Evolutionary conservation across 75 land plant species (phyloP).

Genomic region (Pinus albicaulis): DNA sequence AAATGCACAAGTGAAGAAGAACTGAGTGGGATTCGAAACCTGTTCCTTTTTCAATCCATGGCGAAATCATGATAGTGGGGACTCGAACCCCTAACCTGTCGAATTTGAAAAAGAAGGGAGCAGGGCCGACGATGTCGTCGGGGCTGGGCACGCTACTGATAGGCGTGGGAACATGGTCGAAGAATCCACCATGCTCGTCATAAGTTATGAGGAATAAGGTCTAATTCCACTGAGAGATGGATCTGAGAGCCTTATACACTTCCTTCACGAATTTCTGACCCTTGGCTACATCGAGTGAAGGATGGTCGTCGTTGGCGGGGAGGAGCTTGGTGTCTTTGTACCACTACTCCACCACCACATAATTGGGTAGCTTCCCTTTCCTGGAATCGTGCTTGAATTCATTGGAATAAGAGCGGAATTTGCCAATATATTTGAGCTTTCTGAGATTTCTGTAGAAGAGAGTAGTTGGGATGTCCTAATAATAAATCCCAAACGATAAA

Average conservation of each 20-base stretch:
- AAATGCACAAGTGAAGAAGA: background rate
- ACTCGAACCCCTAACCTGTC: constrained; percentile 77
- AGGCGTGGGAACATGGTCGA: constrained; percentile 81
- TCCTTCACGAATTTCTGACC: constrained; percentile 77
- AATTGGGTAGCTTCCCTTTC: constrained; percentile 63
- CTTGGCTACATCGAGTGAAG: constrained; percentile 68
- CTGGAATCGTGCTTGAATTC: constrained; percentile 45
- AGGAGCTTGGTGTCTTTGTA: constrained; percentile 48
- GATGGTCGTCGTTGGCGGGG: constrained; percentile 81
- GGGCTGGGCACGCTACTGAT: constrained; percentile 60
- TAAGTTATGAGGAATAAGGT: constrained; percentile 61
- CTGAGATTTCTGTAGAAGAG: constrained; percentile 77
- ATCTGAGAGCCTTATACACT: constrained; percentile 68
- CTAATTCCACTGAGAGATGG: constrained; percentile 76
- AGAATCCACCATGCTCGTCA: constrained; percentile 87
- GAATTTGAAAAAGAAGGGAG: constrained; percentile 51
- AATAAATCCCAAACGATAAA: constrained; percentile 71
- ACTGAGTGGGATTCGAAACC: background rate
- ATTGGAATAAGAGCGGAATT: constrained; percentile 38
- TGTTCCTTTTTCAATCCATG: constrained; percentile 72
- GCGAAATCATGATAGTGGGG: constrained; percentile 64
- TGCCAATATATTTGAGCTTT: constrained; percentile 45
- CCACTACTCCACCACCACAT: constrained; percentile 68
- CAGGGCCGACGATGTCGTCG: constrained; percentile 49
- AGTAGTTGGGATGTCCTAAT: constrained; percentile 67